A percentile compares a stretch with the other conserved stretches of the same genome.
These are phyloP conservation scores for Eimeria sp. DNA, from an alignment of 169 alveolate genomes.

Conservation along the genomic window DNA sequence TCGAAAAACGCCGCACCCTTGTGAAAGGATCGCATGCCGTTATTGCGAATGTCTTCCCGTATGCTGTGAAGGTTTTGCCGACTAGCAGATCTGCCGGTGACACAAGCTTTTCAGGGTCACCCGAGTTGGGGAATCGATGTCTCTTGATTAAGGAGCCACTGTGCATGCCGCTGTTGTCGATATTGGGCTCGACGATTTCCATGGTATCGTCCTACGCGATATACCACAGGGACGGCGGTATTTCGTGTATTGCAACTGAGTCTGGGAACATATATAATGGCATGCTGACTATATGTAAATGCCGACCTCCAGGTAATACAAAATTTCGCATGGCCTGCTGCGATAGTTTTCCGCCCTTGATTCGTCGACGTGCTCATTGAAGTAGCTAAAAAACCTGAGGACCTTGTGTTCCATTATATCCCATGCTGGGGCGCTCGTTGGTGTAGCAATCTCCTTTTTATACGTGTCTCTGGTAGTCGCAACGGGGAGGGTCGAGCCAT, in stretches of 20 bases:
- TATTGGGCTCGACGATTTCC: constrained; percentile 89
- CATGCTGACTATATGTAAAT: background rate
- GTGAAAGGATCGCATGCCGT: constrained; percentile 91
- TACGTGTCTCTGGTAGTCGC: constrained; percentile 73
- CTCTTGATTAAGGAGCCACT: constrained; percentile 92
- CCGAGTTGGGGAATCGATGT: constrained; percentile 88
- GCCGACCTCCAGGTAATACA: constrained; percentile 89
- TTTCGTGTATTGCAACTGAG: background rate
- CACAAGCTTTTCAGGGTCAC: constrained; percentile 85
- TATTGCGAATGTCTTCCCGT: constrained; percentile 89
- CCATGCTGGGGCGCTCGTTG: constrained; percentile 78
- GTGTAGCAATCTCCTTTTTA: background rate
- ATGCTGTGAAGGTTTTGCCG: constrained; percentile 88
- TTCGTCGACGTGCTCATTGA: constrained; percentile 92
- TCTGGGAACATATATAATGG: background rate
- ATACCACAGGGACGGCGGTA: background rate
- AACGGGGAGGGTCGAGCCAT: constrained; percentile 70
- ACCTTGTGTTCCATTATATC: constrained; percentile 84
- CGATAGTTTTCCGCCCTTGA: constrained; percentile 89
- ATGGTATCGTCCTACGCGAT: constrained; percentile 88
- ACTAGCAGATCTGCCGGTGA: constrained; percentile 89
- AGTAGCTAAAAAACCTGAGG: constrained; percentile 90
- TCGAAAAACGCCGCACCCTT: constrained; percentile 80
- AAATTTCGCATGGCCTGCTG: constrained; percentile 86
- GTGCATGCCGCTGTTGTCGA: constrained; percentile 92